Percentiles rank a stretch among this genome's conserved stretches.
Conservation (phyloP, 2,329 filamentous ascomycete genomes). For the Cryphonectria naterciae region DNA sequence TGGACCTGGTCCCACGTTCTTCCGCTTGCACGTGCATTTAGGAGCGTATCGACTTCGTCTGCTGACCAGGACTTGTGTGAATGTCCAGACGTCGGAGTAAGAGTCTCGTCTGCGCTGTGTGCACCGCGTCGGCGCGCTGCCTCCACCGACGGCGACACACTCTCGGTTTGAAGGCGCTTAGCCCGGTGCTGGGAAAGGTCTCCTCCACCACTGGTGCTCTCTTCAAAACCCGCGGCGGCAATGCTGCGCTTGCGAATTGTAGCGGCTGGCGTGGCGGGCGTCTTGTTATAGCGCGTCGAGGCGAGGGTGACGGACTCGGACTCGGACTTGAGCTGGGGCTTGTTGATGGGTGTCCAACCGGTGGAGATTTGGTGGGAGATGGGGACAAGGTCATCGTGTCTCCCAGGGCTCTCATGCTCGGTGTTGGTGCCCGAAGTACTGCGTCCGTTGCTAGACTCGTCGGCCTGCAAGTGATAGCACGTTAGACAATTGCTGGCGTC, state of each 20-base stretch:
- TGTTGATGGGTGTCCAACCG: conserved; percentile 4
- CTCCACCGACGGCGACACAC: not conserved
- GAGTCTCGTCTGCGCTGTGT: not conserved
- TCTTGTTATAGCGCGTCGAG: not conserved
- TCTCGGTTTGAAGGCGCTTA: not conserved
- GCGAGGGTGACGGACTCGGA: not conserved
- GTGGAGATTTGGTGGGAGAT: not conserved
- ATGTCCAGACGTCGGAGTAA: not conserved
- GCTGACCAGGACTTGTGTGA: conserved; percentile 4
- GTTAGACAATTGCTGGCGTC: not conserved
- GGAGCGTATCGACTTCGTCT: not conserved
- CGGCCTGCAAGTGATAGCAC: not conserved
- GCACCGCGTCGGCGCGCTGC: not conserved
- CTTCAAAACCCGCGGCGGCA: not conserved
- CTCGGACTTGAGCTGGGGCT: not conserved
- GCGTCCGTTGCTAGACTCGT: not conserved
- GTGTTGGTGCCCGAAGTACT: not conserved
- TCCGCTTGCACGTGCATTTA: not conserved
- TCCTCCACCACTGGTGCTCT: not conserved
- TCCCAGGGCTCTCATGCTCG: not conserved
- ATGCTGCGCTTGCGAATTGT: not conserved
- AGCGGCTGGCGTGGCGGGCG: not conserved
- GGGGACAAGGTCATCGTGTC: not conserved
- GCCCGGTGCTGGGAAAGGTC: not conserved
- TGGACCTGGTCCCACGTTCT: not conserved